Base-by-base conservation (phyloP, 768 basidiomycete species). In the Candolleomyces efflorescens region DNA sequence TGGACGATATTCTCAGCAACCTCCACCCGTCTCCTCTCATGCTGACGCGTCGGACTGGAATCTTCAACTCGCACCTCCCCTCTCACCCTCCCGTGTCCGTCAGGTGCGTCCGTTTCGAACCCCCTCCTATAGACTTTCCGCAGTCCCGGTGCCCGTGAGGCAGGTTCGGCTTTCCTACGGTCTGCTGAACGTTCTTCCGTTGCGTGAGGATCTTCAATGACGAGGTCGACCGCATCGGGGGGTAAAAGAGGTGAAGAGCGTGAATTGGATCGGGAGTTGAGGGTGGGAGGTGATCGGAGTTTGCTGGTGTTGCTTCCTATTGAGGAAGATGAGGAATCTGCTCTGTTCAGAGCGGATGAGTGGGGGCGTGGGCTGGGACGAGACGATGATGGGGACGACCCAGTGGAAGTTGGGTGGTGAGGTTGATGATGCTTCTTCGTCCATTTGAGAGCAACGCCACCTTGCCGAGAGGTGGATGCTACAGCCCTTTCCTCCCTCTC, bases 141-240 rank as follows among this genome's bases (percentile, higher is more conserved):
- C 62, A 82, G 64, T 18, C 72, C 79, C 4, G 78, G 69, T 7
- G 45, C 71, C 32, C 71, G 71, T 6, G 69, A 63, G 22, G 77
- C 71, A n/a, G 87, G 85, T 61, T 88, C 86, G 22, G 86, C 88
- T 58, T 81, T 82, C 54, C 81, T 69, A 39, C 86, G 73, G 60
- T 87, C 85, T 45, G 78, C 74, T 24, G 72, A 69, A 63, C 77
- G 73, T 26, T 81, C 77, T 59, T 82, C 77, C 27, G 78, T 82
- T 3, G 85, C 84, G 7, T 75, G 67, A 7, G 68, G 60, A 64
- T 87, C 89, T 65, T 90, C 89, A 0, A 95, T 84, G 4, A 98
- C 81, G 17, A 99, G 77, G 65, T 99, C 96, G 1, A 98, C 87
- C 1, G 95, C 94, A 61, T 98, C 90, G 1, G 83, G 79, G 13